A percentile compares a stretch with the other conserved stretches of the same genome.
These are phyloP conservation scores for Fusarium annulatum DNA, from an alignment of 2,329 filamentous ascomycete genomes.

Conservation along the genomic window DNA sequence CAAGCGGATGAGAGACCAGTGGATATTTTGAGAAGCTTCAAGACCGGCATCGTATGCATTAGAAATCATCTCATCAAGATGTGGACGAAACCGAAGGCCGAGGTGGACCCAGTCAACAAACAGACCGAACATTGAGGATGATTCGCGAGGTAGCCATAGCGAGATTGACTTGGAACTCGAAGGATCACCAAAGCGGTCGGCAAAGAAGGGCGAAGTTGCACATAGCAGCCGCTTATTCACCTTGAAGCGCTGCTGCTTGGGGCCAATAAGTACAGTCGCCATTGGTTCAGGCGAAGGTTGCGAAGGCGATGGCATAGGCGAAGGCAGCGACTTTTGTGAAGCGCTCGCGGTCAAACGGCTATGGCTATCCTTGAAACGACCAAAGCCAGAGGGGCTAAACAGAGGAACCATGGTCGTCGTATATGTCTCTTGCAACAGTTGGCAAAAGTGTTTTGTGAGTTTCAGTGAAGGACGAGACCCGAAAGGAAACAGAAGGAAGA, in stretches of 20 bases:
- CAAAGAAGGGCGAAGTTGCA: constrained; percentile 61
- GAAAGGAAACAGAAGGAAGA: constrained; percentile 26
- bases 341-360: constrained; percentile 19
- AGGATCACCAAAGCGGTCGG: constrained; percentile 55
- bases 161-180: constrained; percentile 46
- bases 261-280: constrained; percentile 56
- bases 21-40: constrained; percentile 54
- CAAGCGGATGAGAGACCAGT: constrained; percentile 67
- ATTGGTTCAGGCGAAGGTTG: constrained; percentile 40
- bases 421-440: constrained; percentile 10
- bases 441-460: constrained; percentile 11
- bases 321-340: constrained; percentile 41
- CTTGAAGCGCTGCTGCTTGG: constrained; percentile 54
- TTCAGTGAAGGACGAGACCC: constrained; percentile 32
- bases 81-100: constrained; percentile 54
- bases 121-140: constrained; percentile 63
- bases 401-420: constrained; percentile 39
- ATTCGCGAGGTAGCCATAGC: constrained; percentile 59
- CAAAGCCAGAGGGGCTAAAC: constrained; percentile 38
- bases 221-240: constrained; percentile 60
- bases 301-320: constrained; percentile 34
- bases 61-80: constrained; percentile 56
- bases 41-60: constrained; percentile 45
- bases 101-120: constrained; percentile 65
- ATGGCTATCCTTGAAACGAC: constrained; percentile 36